phyloP scores from a whole-genome alignment of 1,284 basidiomycete species.

The Trichosporon sp. region DNA sequence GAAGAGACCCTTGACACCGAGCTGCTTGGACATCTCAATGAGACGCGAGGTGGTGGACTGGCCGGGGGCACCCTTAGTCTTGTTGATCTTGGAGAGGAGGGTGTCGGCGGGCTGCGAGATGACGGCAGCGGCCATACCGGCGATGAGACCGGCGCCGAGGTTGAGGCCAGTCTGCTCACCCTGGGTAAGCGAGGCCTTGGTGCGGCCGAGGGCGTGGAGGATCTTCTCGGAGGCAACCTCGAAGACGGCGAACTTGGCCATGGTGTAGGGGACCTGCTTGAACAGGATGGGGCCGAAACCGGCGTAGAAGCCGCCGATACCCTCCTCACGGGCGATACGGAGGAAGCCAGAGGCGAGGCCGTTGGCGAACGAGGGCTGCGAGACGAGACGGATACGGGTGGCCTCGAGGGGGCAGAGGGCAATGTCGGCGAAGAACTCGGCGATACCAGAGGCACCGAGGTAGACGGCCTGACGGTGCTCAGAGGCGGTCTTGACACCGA shows the following conservation, averaged over 20 bases:
- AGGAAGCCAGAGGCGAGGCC: conserved; percentile 62
- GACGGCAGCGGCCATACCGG: conserved; percentile 64
- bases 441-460: conserved; percentile 88
- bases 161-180: conserved; percentile 56
- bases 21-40: conserved; percentile 58
- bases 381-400: conserved; percentile 64
- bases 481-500: conserved; percentile 78
- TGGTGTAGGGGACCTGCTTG: conserved; percentile 62
- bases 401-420: conserved; percentile 62
- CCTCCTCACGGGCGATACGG: conserved; percentile 61
- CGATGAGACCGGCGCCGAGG: conserved; percentile 60
- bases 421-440: conserved; percentile 93
- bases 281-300: conserved; percentile 64
- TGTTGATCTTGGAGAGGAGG: conserved; percentile 64
- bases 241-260: conserved; percentile 63
- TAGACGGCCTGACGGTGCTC: conserved; percentile 93
- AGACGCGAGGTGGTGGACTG: conserved; percentile 60
- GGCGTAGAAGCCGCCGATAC: conserved; percentile 61
- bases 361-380: conserved; percentile 61
- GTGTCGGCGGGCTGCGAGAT: conserved; percentile 65
- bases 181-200: conserved; percentile 58
- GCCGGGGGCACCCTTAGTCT: conserved; percentile 62
- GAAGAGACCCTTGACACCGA: conserved; percentile 62
- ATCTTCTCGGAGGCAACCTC: conserved; percentile 60
- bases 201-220: conserved; percentile 58